Percentiles rank a stretch among this genome's conserved stretches.
Conservation (phyloP, 2,329 filamentous ascomycete genomes). For the Monilinia polystroma region DNA sequence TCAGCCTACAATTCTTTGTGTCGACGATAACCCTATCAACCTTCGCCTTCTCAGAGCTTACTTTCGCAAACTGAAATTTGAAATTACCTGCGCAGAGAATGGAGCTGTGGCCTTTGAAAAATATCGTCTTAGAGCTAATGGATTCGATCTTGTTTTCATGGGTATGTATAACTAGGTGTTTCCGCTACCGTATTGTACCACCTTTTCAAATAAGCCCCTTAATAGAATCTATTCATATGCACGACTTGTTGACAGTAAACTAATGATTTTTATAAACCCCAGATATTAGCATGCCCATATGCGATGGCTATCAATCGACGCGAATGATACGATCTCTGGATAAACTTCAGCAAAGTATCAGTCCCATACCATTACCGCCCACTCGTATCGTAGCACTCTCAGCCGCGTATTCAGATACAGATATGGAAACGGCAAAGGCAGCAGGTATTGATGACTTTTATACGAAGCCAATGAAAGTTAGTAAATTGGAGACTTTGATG, state of each 20-base stretch:
- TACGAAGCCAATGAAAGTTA: slow-evolving; percentile 48
- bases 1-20: slow-evolving; percentile 34
- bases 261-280: slow-evolving; percentile 19
- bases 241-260: neutral
- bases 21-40: slow-evolving; percentile 45
- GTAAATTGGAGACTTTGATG: slow-evolving; percentile 15
- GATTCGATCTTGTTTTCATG: slow-evolving; percentile 49
- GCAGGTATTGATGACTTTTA: slow-evolving; percentile 55
- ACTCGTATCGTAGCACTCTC: slow-evolving; percentile 51
- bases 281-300: slow-evolving; percentile 56
- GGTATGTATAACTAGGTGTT: slow-evolving; percentile 36
- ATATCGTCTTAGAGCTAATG: slow-evolving; percentile 31
- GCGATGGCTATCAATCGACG: slow-evolving; percentile 51
- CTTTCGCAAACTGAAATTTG: slow-evolving; percentile 36
- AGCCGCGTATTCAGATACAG: slow-evolving; percentile 50
- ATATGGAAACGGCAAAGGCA: slow-evolving; percentile 49
- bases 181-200: neutral
- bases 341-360: slow-evolving; percentile 36
- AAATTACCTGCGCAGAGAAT: slow-evolving; percentile 43
- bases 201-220: slow-evolving; percentile 37
- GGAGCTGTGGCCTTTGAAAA: slow-evolving; percentile 47
- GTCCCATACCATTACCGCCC: slow-evolving; percentile 28
- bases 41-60: slow-evolving; percentile 40
- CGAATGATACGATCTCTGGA: slow-evolving; percentile 50
- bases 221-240: slow-evolving; percentile 23